These are phyloP conservation scores for Aspergillus sp. DNA, from an alignment of 2,329 filamentous ascomycete species.

Conservation along the genomic window DNA sequence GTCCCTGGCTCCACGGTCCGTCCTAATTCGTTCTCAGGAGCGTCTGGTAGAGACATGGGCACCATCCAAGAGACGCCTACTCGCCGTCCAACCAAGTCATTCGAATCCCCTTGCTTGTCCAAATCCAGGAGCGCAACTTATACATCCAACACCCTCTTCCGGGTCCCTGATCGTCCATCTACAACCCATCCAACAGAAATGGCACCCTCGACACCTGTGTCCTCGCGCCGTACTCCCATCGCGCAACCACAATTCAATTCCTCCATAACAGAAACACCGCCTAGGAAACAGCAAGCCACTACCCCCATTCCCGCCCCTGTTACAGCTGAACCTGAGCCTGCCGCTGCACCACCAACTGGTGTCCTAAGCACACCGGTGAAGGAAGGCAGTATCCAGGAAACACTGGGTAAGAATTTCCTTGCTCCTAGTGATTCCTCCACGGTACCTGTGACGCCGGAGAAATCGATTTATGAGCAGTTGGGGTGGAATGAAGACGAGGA, in stretches of 20 bases:
- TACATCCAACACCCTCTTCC: conserved; percentile 19
- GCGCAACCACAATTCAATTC: conserved; percentile 5
- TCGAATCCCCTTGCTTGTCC: conserved; percentile 9
- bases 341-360: background rate
- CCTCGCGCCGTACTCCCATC: conserved; percentile 15
- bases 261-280: conserved; percentile 25
- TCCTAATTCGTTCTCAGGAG: conserved; percentile 11
- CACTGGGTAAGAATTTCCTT: conserved; percentile 19
- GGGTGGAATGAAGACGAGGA: conserved; percentile 41
- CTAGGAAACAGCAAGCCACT: conserved; percentile 13
- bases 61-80: conserved; percentile 37
- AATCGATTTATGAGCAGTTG: conserved; percentile 37
- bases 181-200: conserved; percentile 16
- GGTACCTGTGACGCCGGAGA: conserved; percentile 28
- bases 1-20: conserved; percentile 27
- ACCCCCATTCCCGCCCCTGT: no score
- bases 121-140: conserved; percentile 5
- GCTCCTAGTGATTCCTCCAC: conserved; percentile 2
- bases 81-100: conserved; percentile 23
- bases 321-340: no score
- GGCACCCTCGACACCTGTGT: conserved; percentile 23
- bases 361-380: background rate
- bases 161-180: conserved; percentile 20
- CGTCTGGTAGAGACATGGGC: conserved; percentile 6
- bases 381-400: conserved; percentile 14